phyloP scores from a whole-genome alignment of 352 stramenopile genomes.

The Lagenidium sp. region DNA sequence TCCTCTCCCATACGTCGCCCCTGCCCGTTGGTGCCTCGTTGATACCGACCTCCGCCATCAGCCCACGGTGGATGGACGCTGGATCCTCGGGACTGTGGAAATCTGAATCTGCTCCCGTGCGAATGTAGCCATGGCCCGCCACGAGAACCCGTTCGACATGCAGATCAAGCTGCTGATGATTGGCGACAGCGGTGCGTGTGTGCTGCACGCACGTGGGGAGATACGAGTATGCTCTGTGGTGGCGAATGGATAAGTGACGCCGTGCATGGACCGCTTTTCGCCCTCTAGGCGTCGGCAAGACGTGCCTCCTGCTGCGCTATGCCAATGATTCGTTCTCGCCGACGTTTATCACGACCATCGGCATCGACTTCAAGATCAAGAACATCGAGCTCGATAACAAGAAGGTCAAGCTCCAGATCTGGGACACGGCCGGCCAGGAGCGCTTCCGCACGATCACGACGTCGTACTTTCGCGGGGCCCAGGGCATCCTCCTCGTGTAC shows the following conservation, averaged over 20 bases:
- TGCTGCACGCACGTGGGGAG: neutral
- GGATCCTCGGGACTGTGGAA: neutral
- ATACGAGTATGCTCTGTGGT: too few species aligned
- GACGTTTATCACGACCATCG: conserved; percentile 88
- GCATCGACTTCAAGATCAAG: conserved; percentile 91
- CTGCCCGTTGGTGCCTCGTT: too few species aligned
- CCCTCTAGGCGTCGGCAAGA: conserved; percentile 85
- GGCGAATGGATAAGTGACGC: too few species aligned
- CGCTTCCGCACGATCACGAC: conserved; percentile 99
- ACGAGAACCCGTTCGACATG: conserved; percentile 94
- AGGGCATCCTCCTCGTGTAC: conserved; percentile 99
- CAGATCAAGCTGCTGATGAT: conserved; percentile 98
- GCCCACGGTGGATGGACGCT: neutral
- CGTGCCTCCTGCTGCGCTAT: conserved; percentile 82
- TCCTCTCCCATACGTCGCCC: too few species aligned
- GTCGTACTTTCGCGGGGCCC: conserved; percentile 97
- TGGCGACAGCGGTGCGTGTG: conserved; percentile 88
- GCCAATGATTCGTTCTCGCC: conserved; percentile 88
- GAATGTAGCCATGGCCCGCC: conserved; percentile 59
- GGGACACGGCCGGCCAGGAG: conserved; percentile 98
- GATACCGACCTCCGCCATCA: too few species aligned
- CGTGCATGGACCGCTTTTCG: too few species aligned
- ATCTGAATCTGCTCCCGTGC: conserved; percentile 3
- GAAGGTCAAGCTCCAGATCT: conserved; percentile 98
- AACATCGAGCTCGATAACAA: conserved; percentile 93